These are phyloP conservation scores for Fraxinus baroniana DNA, from an alignment of 305 asterid genomes.

Conservation along the genomic window DNA sequence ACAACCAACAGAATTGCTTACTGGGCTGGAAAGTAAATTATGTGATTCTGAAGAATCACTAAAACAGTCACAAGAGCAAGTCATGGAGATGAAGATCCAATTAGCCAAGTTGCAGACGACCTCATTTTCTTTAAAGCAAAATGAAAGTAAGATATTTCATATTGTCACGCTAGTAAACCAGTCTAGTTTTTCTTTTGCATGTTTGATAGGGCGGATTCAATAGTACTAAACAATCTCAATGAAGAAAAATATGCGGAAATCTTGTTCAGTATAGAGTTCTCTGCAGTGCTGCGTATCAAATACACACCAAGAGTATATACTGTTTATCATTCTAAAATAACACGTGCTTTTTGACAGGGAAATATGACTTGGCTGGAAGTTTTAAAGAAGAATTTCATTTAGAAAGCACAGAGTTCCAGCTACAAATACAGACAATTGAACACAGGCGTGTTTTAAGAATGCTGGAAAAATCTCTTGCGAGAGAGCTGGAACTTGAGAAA, in stretches of 20 bases:
- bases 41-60: conserved; percentile 54
- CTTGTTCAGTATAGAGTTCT: not conserved
- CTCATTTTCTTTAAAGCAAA: conserved; percentile 54
- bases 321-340: not conserved
- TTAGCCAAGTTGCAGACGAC: conserved; percentile 77
- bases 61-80: conserved; percentile 53
- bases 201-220: not conserved
- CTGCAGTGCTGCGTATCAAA: no score
- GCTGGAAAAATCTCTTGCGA: conserved; percentile 70
- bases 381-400: conserved; percentile 35
- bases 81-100: conserved; percentile 68
- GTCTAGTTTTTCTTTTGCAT: not conserved
- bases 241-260: not conserved
- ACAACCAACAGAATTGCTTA: conserved; percentile 35
- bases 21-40: conserved; percentile 42
- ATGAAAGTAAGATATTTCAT: conserved; percentile 50
- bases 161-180: not conserved
- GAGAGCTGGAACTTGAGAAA: conserved; percentile 79
- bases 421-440: conserved; percentile 44
- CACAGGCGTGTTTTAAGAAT: conserved; percentile 57
- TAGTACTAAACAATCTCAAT: not conserved
- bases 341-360: conserved; percentile 36
- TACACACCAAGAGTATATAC: not conserved
- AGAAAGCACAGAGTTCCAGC: conserved; percentile 37
- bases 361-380: conserved; percentile 35